Conservation (phyloP, 495 filamentous ascomycete genomes). For the Tuber indicum region DNA sequence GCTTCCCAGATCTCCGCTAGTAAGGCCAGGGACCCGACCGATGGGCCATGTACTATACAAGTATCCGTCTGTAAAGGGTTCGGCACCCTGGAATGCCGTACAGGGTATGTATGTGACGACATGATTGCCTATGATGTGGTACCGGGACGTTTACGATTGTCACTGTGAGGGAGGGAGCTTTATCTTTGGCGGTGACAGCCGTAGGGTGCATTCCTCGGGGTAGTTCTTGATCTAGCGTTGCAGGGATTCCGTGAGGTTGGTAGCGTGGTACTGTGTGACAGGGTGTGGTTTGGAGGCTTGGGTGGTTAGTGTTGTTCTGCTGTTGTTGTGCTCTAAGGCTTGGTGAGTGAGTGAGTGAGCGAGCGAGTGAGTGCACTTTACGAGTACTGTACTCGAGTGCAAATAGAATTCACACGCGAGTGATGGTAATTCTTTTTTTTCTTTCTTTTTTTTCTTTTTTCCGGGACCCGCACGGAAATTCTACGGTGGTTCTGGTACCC, state of each 20-base stretch:
- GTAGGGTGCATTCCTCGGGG: neutral
- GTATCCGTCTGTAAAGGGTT: neutral
- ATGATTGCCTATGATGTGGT: neutral
- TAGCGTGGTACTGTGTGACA: neutral
- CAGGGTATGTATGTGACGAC: neutral
- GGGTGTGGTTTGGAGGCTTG: neutral
- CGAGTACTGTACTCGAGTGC: too few species aligned
- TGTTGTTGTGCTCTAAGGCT: neutral
- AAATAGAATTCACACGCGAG: neutral
- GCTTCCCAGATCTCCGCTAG: neutral
- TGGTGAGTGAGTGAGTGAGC: neutral
- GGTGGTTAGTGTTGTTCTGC: neutral
- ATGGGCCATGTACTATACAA: neutral
- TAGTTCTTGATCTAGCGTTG: neutral
- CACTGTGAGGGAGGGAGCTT: neutral
- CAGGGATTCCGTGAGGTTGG: neutral
- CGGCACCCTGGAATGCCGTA: neutral
- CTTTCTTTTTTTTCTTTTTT: too few species aligned
- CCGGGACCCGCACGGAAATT: neutral
- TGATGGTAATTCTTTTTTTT: neutral
- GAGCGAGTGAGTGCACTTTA: neutral
- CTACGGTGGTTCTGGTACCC: neutral
- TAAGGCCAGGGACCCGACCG: neutral
- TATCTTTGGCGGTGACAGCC: neutral
- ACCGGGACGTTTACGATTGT: neutral